phyloP scores from a whole-genome alignment of 768 basidiomycete species.

The Panellus pusillus region DNA sequence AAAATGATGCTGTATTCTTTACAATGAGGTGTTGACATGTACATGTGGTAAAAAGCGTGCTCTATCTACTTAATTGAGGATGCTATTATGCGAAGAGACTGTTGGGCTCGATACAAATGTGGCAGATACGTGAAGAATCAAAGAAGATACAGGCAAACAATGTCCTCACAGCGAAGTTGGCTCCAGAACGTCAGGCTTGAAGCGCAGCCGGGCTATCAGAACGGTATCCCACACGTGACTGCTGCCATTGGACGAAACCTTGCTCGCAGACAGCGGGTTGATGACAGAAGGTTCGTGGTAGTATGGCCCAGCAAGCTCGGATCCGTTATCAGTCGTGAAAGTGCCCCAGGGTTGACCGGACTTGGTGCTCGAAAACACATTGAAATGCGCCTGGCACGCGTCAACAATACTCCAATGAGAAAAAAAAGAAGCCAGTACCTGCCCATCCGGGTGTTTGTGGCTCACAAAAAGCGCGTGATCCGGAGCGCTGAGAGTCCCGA shows the following conservation, averaged over 20 bases:
- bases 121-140: not conserved
- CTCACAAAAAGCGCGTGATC: constrained; percentile 60
- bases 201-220: constrained; percentile 62
- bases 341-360: constrained; percentile 70
- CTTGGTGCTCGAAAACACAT: constrained; percentile 56
- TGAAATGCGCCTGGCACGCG: constrained; percentile 58
- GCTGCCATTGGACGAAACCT: constrained; percentile 44
- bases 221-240: constrained; percentile 55
- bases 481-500: constrained; percentile 55
- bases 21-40: constrained; percentile 5
- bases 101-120: constrained; percentile 15
- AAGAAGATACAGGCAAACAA: not conserved
- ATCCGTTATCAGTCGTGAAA: constrained; percentile 59
- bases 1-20: not conserved
- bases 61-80: constrained; percentile 3
- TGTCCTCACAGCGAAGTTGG: constrained; percentile 50
- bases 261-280: constrained; percentile 44
- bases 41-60: too few species aligned
- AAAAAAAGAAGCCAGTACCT: constrained; percentile 33
- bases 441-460: constrained; percentile 57
- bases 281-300: constrained; percentile 43
- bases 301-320: constrained; percentile 43
- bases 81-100: not conserved
- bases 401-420: not conserved
- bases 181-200: constrained; percentile 58